These are phyloP conservation scores for Fusarium musae DNA, from an alignment of 2,329 filamentous ascomycete genomes.

Conservation along the genomic window DNA sequence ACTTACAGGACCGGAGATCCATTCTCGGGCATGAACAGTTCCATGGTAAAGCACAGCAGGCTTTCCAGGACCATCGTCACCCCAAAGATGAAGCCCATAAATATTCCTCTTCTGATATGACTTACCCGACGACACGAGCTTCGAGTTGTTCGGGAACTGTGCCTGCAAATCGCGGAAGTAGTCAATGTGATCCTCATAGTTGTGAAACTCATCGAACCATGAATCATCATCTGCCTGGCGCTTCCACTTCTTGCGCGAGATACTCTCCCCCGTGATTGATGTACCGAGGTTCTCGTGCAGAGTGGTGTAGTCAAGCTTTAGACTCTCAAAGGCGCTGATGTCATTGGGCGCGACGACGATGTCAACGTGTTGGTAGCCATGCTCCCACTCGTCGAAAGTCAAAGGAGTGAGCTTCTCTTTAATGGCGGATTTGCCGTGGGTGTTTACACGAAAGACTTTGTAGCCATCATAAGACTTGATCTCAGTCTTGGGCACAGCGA, in stretches of 20 bases:
- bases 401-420: constrained; percentile 47
- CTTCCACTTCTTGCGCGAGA: constrained; percentile 30
- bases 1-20: constrained; percentile 65
- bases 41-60: constrained; percentile 62
- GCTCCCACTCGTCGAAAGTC: constrained; percentile 38
- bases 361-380: constrained; percentile 43
- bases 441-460: constrained; percentile 58
- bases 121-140: constrained; percentile 57
- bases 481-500: constrained; percentile 28
- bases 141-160: constrained; percentile 57
- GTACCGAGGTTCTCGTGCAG: constrained; percentile 47
- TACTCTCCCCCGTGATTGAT: constrained; percentile 46
- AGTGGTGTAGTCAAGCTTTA: constrained; percentile 46
- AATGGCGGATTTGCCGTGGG: constrained; percentile 53
- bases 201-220: constrained; percentile 63
- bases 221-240: constrained; percentile 47
- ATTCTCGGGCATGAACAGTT: constrained; percentile 65
- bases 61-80: constrained; percentile 56
- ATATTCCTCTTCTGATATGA: constrained; percentile 63
- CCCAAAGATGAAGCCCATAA: constrained; percentile 65
- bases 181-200: constrained; percentile 60
- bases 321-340: constrained; percentile 42
- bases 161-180: constrained; percentile 57
- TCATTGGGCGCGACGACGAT: constrained; percentile 48
- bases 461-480: constrained; percentile 48